phyloP scores from a whole-genome alignment of 352 stramenopile genomes.

The Phytophthora tentaculata region DNA sequence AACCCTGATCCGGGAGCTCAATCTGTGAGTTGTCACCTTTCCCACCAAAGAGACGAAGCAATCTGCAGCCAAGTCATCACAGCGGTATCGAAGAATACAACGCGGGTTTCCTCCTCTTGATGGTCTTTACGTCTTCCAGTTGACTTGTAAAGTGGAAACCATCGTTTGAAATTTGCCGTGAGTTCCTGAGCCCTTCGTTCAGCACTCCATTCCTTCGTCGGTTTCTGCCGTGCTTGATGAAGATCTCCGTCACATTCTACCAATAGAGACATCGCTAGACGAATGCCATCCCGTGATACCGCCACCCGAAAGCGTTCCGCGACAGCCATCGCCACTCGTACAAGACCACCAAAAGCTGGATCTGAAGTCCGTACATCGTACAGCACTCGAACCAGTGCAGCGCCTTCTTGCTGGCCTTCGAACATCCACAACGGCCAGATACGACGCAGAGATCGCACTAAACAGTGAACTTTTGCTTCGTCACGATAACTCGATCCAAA shows the following conservation, averaged over 20 bases:
- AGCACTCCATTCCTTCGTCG: constrained; percentile 42
- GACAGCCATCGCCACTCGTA: constrained; percentile 56
- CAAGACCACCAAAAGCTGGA: constrained; percentile 63
- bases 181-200: constrained; percentile 56
- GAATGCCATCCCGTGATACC: constrained; percentile 52
- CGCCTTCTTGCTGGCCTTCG: constrained; percentile 63
- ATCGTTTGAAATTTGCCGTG: constrained; percentile 47
- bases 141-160: constrained; percentile 47
- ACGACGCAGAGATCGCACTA: constrained; percentile 56
- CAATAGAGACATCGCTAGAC: constrained; percentile 49
- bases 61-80: constrained; percentile 71
- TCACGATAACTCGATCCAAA: constrained; percentile 68
- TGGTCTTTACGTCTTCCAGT: constrained; percentile 7
- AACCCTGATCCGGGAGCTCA: too few relatives aligned
- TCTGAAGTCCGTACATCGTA: constrained; percentile 69
- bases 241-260: constrained; percentile 39
- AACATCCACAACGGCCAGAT: constrained; percentile 85
- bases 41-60: constrained; percentile 40
- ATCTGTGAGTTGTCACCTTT: constrained; percentile 1
- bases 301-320: constrained; percentile 55
- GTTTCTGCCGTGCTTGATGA: constrained; percentile 33
- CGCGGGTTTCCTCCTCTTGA: constrained; percentile 31
- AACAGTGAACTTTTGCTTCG: constrained; percentile 69
- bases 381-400: constrained; percentile 67
- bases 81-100: constrained; percentile 68